These are phyloP conservation scores for Paratinospora sagittata DNA, from an alignment of 164 flowering plant genomes.

Conservation along the genomic window DNA sequence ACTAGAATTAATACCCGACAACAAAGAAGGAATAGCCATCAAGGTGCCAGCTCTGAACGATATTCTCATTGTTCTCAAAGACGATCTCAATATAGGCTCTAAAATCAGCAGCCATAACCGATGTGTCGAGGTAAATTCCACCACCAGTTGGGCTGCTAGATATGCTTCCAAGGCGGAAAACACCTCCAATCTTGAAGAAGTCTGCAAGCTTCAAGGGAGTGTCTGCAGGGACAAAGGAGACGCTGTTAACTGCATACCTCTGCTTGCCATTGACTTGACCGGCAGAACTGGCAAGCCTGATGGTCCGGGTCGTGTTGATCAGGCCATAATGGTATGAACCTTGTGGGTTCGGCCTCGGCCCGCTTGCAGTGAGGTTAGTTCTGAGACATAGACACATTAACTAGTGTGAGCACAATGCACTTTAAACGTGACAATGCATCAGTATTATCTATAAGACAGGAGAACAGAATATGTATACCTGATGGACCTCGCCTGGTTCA, in stretches of 20 bases:
- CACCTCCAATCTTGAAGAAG: slow-evolving; percentile 65
- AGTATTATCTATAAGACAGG: not conserved
- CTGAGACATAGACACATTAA: slow-evolving; percentile 28
- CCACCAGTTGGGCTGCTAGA: slow-evolving; percentile 48
- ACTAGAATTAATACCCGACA: slow-evolving; percentile 55
- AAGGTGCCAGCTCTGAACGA: slow-evolving; percentile 70
- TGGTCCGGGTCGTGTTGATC: slow-evolving; percentile 57
- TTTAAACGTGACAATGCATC: not conserved
- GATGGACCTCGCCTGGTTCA: slow-evolving; percentile 80
- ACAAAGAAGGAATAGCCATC: slow-evolving; percentile 79
- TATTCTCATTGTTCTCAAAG: slow-evolving; percentile 54
- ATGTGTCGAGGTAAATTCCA: slow-evolving; percentile 56
- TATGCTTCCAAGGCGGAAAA: slow-evolving; percentile 62
- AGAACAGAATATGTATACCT: slow-evolving; percentile 28
- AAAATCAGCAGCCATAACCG: slow-evolving; percentile 64
- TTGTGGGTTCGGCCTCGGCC: slow-evolving; percentile 93
- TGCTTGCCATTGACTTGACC: slow-evolving; percentile 67
- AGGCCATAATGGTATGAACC: slow-evolving; percentile 92
- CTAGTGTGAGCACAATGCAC: not conserved
- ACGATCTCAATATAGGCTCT: slow-evolving; percentile 68
- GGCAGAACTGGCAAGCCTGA: slow-evolving; percentile 53
- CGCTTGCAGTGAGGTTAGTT: slow-evolving; percentile 87
- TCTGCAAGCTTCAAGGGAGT: slow-evolving; percentile 84
- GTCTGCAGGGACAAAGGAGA: slow-evolving; percentile 60
- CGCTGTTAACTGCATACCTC: slow-evolving; percentile 80